Percentiles rank a stretch among this genome's conserved stretches.
phyloP scores from a whole-genome alignment of 306 rosid species.

The Prunus campanulata region DNA sequence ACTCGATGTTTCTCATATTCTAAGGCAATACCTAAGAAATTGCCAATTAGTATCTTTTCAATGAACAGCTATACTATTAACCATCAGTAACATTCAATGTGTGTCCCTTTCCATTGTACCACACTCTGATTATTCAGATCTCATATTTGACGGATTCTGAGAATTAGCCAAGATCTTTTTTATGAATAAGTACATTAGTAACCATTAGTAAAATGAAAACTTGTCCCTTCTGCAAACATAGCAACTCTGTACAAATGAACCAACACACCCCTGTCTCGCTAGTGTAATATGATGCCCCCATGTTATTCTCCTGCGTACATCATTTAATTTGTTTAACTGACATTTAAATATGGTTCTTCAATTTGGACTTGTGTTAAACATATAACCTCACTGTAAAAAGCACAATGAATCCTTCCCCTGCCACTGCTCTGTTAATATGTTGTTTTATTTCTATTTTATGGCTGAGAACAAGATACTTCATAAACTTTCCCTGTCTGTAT shows the following conservation, averaged over 20 bases:
- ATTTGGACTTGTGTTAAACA: too few species aligned
- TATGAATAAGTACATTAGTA: neutral
- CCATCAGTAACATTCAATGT: neutral
- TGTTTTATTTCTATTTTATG: neutral
- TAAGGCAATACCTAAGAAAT: neutral
- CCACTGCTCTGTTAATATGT: neutral
- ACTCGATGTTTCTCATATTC: neutral
- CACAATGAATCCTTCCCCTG: neutral
- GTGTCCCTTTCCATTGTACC: neutral
- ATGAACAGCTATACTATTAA: neutral
- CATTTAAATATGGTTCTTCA: too few species aligned
- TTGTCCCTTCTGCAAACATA: neutral
- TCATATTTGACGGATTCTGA: neutral
- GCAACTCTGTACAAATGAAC: neutral
- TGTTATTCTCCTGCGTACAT: too few species aligned
- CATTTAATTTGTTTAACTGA: neutral
- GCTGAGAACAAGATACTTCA: too few species aligned
- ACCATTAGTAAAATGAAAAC: neutral
- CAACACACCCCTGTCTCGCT: neutral
- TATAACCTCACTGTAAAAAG: neutral
- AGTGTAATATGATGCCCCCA: neutral
- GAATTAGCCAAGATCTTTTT: neutral
- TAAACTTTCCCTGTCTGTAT: too few species aligned
- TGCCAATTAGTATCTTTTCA: neutral
- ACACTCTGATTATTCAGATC: neutral